Base-by-base conservation (phyloP, 768 basidiomycete species). In the Russula griseocarnosa region DNA sequence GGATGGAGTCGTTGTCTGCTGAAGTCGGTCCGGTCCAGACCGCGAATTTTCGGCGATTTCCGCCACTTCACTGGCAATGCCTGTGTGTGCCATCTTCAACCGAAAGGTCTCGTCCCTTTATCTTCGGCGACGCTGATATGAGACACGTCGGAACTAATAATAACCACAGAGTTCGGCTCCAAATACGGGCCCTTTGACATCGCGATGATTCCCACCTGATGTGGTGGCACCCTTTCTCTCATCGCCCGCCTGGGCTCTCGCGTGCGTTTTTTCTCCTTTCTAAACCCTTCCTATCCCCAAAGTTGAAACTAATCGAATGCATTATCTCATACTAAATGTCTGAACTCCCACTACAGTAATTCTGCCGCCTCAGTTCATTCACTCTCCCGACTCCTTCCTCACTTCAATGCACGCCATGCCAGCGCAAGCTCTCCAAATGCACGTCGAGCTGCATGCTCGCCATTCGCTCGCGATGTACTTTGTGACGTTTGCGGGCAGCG, bases 191-290 rank as follows among this genome's bases (percentile, higher is more conserved):
- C 78, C 1, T 74, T 79, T 44, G 76, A 79, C 67, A 63, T 79
- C 20, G 74, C 78, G 3, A 75, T 79, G 70, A 67, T 79, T 1
- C 79, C 79, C 16, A 78, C 79, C 38, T 79, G 79, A 79, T 73
- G 78, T 11, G 79, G 79, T 22, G 78, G 77, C 18, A 71, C 77
- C 16, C 71, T 79, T 14, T 74, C 75, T 4, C 74, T 77, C 57
- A 66, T 80, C 49, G 71, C 73, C 8, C 71, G 74, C 10, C 66
- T 76, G 30, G 79, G 79, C 9, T 70, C 76, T 36, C 69, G 74
- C 16, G 79, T 79, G 56, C 56, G 77, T 63, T 13, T 53, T 18
- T 46, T 13, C 14, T 50, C n/a, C n/a, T n/a, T n/a, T n/a, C 49
- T 30, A 6, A 5, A 34, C 10, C 34, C 34, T 47, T 9, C 6